A percentile compares a stretch with the other conserved stretches of the same genome.
These are phyloP conservation scores for Medicago arabica DNA, from an alignment of 306 rosid genomes.

Conservation along the genomic window DNA sequence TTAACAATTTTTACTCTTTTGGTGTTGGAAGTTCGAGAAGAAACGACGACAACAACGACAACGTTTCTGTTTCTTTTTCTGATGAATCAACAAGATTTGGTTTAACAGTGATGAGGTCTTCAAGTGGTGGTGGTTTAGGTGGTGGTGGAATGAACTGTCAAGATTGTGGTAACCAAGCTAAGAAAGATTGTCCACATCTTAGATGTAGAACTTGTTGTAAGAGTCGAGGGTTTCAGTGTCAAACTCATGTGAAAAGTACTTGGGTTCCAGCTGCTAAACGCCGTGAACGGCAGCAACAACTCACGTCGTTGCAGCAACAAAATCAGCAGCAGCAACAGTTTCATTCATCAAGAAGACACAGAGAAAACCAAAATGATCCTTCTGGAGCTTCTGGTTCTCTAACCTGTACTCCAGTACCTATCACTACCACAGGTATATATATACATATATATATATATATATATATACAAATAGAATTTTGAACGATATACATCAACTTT, in stretches of 20 bases:
- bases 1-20: constrained; percentile 64
- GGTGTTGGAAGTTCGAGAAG: constrained; percentile 71
- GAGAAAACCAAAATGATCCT: constrained; percentile 53
- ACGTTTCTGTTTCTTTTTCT: constrained; percentile 49
- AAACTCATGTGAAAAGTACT: constrained; percentile 93
- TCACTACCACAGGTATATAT: constrained; percentile 71
- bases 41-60: constrained; percentile 37
- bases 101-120: constrained; percentile 69
- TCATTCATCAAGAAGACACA: constrained; percentile 55
- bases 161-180: constrained; percentile 96
- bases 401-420: constrained; percentile 68
- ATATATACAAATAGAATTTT: constrained; percentile 11
- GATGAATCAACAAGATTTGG: constrained; percentile 69
- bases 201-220: constrained; percentile 94
- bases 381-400: constrained; percentile 42
- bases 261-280: constrained; percentile 96
- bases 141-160: constrained; percentile 77
- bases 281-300: constrained; percentile 87
- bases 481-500: too few species aligned
- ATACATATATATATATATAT: constrained; percentile 47
- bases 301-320: constrained; percentile 56
- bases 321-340: constrained; percentile 44
- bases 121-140: constrained; percentile 41
- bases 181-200: constrained; percentile 84
- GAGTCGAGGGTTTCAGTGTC: constrained; percentile 95